These are phyloP conservation scores for Balamuthia mandrillaris DNA, from an alignment of 208 protist species.

Conservation along the genomic window DNA sequence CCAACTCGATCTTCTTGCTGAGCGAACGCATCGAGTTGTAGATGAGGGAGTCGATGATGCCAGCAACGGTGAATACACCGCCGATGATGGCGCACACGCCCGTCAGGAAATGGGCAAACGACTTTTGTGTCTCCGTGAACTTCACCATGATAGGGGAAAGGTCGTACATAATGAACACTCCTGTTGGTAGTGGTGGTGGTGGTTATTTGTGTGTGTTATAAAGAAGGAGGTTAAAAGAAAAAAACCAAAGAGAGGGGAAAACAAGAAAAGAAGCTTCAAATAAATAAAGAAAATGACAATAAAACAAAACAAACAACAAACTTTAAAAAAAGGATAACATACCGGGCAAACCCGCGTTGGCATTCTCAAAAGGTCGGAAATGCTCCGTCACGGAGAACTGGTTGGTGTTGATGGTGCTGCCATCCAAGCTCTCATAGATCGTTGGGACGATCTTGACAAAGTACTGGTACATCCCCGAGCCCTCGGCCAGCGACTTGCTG, in stretches of 20 bases:
- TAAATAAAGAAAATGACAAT: background rate
- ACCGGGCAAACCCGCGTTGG: conserved; percentile 61
- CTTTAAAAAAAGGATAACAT: conserved; percentile 9
- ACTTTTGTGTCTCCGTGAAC: conserved; percentile 70
- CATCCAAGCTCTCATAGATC: conserved; percentile 54
- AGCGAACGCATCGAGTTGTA: conserved; percentile 56
- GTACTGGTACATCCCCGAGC: conserved; percentile 70
- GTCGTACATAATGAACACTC: conserved; percentile 84
- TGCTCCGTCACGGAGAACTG: conserved; percentile 77
- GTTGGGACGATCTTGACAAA: conserved; percentile 80
- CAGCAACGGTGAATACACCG: conserved; percentile 85
- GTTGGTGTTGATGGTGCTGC: conserved; percentile 62
- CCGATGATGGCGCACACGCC: conserved; percentile 88
- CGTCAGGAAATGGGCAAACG: conserved; percentile 85
- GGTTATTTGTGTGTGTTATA: background rate
- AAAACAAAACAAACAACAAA: no score
- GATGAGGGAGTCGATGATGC: conserved; percentile 67
- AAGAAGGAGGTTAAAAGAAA: background rate
- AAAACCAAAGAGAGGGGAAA: background rate
- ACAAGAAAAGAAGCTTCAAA: background rate
- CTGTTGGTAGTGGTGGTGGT: conserved; percentile 33
- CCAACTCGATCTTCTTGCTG: conserved; percentile 60
- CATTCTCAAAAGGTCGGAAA: conserved; percentile 29
- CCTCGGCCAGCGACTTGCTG: background rate
- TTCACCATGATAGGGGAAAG: conserved; percentile 83